Evolutionary conservation across 1,284 basidiomycete genomes (phyloP).

Genomic region (Grifola frondosa): DNA sequence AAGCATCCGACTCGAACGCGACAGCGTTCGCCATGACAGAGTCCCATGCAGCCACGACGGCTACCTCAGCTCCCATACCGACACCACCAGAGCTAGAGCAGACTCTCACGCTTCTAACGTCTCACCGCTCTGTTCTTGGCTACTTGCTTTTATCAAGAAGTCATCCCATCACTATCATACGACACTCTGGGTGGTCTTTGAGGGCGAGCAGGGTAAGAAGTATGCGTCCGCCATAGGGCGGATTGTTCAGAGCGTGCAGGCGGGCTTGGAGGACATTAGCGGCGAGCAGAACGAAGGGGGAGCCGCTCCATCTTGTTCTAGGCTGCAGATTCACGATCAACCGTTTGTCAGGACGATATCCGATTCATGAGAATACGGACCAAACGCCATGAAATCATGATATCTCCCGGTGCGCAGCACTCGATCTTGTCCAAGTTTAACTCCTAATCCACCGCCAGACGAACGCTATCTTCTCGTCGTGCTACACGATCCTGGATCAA

Average conservation of each 20-base stretch:
- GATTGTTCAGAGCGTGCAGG: slow-evolving; percentile 77
- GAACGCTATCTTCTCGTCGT: slow-evolving; percentile 83
- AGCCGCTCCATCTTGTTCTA: slow-evolving; percentile 24
- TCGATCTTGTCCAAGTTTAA: slow-evolving; percentile 6
- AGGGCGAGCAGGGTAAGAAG: slow-evolving; percentile 79
- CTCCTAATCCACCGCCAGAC: slow-evolving; percentile 45
- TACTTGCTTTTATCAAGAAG: slow-evolving; percentile 80
- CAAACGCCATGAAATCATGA: slow-evolving; percentile 89
- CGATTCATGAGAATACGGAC: slow-evolving; percentile 90
- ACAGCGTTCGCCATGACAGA: slow-evolving; percentile 12
- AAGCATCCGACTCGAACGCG: no score
- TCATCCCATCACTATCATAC: slow-evolving; percentile 69
- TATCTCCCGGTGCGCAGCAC: slow-evolving; percentile 76
- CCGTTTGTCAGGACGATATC: slow-evolving; percentile 69
- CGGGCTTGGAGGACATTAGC: slow-evolving; percentile 71
- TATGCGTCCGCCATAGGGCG: slow-evolving; percentile 78
- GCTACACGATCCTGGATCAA: slow-evolving; percentile 68
- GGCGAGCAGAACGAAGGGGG: slow-evolving; percentile 52
- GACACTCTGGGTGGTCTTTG: slow-evolving; percentile 86
- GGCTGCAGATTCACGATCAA: no score
- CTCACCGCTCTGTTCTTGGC: slow-evolving; percentile 84
- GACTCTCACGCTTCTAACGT: slow-evolving; percentile 72
- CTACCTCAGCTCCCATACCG: slow-evolving; percentile 15
- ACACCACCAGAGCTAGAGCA: slow-evolving; percentile 76
- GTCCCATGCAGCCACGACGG: slow-evolving; percentile 7